phyloP scores from a whole-genome alignment of 257 asterid species.

The Orobanche coerulescens region DNA sequence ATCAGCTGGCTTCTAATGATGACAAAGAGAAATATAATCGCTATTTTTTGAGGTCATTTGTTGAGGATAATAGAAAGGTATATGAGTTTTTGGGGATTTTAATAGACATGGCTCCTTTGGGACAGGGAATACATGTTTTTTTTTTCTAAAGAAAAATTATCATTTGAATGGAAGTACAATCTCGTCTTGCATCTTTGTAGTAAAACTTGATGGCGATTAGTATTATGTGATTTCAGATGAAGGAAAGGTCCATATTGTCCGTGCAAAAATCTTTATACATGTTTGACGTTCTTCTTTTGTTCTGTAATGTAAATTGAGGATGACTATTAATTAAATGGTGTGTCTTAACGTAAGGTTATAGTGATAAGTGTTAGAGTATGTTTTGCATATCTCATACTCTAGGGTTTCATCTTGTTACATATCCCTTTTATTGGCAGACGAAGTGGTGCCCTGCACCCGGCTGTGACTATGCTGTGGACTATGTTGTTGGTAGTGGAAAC shows the following conservation, averaged over 20 bases:
- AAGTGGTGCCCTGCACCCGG: slow-evolving; percentile 99
- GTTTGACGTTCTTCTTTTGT: background rate
- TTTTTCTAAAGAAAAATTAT: background rate
- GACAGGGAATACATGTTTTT: background rate
- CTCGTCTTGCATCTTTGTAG: background rate
- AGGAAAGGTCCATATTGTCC: background rate
- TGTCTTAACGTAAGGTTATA: slow-evolving; percentile 7
- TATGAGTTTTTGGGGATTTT: slow-evolving; percentile 16
- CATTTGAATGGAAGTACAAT: background rate
- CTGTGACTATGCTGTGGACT: slow-evolving; percentile 86
- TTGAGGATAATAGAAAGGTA: slow-evolving; percentile 92
- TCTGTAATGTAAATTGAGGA: background rate
- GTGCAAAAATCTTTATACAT: background rate
- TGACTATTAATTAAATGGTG: background rate
- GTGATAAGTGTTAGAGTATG: background rate
- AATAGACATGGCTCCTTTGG: background rate
- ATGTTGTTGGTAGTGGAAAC: slow-evolving; percentile 73
- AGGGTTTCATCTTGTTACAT: slow-evolving; percentile 11
- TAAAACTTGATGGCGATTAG: background rate
- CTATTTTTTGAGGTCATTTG: slow-evolving; percentile 68
- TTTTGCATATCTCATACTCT: background rate
- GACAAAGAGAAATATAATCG: slow-evolving; percentile 59
- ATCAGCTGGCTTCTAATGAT: slow-evolving; percentile 47
- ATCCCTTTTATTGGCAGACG: slow-evolving; percentile 38
- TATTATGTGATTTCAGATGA: background rate